These are phyloP conservation scores for Stachybotrys chartarum DNA, from an alignment of 2,329 filamentous ascomycete species.

Conservation along the genomic window DNA sequence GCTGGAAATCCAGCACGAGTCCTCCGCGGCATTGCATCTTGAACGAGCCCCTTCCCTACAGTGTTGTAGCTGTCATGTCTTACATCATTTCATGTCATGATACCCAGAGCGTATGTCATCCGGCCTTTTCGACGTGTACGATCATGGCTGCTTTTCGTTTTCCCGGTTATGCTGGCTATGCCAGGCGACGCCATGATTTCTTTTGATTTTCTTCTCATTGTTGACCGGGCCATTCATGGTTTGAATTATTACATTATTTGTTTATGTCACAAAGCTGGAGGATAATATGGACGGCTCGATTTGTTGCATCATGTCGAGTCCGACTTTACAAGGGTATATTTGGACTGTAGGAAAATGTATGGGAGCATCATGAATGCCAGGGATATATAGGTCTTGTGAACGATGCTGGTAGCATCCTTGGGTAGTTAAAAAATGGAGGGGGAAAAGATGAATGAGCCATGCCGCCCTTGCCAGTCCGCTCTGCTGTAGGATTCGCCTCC, in stretches of 20 bases:
- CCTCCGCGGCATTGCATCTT: slow-evolving; percentile 29
- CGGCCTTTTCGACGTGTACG: slow-evolving; percentile 11
- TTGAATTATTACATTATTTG: background rate
- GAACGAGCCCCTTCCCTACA: slow-evolving; percentile 7
- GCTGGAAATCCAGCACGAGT: slow-evolving; percentile 64
- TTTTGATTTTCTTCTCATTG: background rate
- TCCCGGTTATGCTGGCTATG: slow-evolving; percentile 32
- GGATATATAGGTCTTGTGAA: background rate
- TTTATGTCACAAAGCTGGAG: background rate
- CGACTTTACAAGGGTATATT: background rate
- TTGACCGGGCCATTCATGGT: background rate
- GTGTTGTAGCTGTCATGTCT: slow-evolving; percentile 5
- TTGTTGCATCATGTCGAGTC: background rate
- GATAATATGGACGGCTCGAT: background rate
- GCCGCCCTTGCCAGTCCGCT: too few species aligned
- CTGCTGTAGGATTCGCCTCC: too few species aligned
- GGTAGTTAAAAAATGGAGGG: background rate
- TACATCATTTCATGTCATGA: slow-evolving; percentile 19
- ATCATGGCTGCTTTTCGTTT: slow-evolving; percentile 13
- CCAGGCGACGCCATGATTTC: background rate
- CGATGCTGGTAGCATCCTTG: background rate
- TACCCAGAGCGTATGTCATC: slow-evolving; percentile 18
- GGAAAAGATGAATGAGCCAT: background rate
- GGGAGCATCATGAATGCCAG: background rate
- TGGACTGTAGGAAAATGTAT: background rate